Base-by-base conservation (phyloP, 2,329 filamentous ascomycete genomes). In the Apiospora kogelbergensis region DNA sequence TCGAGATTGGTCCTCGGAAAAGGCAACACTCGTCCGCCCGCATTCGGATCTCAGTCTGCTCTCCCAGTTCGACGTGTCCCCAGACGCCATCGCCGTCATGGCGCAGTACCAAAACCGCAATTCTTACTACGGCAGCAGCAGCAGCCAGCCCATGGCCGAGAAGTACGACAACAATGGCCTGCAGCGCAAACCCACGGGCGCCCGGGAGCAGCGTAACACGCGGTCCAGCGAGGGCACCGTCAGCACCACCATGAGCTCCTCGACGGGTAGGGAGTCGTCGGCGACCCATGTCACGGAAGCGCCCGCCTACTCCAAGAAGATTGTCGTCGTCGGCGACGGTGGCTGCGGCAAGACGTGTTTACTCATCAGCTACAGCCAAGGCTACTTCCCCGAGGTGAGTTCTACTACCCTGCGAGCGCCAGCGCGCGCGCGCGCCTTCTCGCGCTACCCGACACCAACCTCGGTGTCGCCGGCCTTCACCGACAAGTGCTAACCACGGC, bases 321-420 rank as follows among this genome's bases (percentile, higher is more conserved):
- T 99, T 79, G 96, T 99, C 60, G 96, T 99, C 66, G 96, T 99
- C 63, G 96, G 96, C 72, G 96, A 99, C 81, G 96, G 96, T 76
- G 96, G 96, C 72, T 99, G 96, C 82, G 96, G 96, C 76, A 99
- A 99, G 90, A 99, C 96, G 10, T 99, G 96, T 85, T 85, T 99
- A 74, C 86, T 99, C 81, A 99, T 99, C 82, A 98, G 95, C 83
- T 99, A 98, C 85, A 97, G 94, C 78, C 95, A 98, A 84, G 96
- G 96, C 70, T 97, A 97, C 81, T 99, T 99, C 80, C 96, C 96
- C 82, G 95, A 99, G 93, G 96, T 98, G 85, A 74, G 87, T 70
- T 11, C 30, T 46, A 30, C 20, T 60, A 24, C 24, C 7, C 24
- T 5, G 22, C 42, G 9, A 0, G 4, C 11, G 22, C 42, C 10